phyloP scores from a whole-genome alignment of 345 rosid species.

The Citrus mangshanensis region DNA sequence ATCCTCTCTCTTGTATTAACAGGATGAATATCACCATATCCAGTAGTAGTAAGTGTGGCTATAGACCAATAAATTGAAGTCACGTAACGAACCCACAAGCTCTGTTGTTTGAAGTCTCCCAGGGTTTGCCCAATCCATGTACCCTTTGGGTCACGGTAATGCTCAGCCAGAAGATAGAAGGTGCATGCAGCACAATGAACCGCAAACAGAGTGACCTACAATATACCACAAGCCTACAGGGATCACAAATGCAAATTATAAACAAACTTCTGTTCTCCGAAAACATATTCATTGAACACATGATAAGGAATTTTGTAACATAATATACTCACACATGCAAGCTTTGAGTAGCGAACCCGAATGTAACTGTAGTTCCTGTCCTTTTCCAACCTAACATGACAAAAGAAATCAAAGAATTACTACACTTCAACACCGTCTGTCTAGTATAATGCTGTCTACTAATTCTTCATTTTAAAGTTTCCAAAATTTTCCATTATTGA shows the following conservation, averaged over 20 bases:
- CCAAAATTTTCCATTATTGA: too few relatives aligned
- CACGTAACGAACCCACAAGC: constrained; percentile 43
- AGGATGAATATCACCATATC: constrained; percentile 89
- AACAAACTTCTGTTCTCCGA: neutral
- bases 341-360: constrained; percentile 65
- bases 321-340: constrained; percentile 54
- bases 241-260: neutral
- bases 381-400: constrained; percentile 67
- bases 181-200: constrained; percentile 78
- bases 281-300: neutral
- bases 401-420: neutral
- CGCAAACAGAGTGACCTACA: constrained; percentile 75
- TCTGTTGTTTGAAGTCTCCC: constrained; percentile 31
- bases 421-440: neutral
- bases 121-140: constrained; percentile 62
- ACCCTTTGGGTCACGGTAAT: constrained; percentile 36
- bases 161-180: constrained; percentile 52
- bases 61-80: constrained; percentile 83
- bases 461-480: too few relatives aligned
- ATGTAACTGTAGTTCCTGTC: constrained; percentile 69
- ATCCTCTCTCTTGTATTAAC: constrained; percentile 60
- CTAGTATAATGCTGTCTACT: too few relatives aligned
- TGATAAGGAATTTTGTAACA: neutral
- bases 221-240: neutral
- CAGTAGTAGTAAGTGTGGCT: constrained; percentile 73